A percentile compares a stretch with the other conserved stretches of the same genome.
These are phyloP conservation scores for Pseudognaphalium luteoalbum DNA, from an alignment of 129 eudicot genomes.

Conservation along the genomic window DNA sequence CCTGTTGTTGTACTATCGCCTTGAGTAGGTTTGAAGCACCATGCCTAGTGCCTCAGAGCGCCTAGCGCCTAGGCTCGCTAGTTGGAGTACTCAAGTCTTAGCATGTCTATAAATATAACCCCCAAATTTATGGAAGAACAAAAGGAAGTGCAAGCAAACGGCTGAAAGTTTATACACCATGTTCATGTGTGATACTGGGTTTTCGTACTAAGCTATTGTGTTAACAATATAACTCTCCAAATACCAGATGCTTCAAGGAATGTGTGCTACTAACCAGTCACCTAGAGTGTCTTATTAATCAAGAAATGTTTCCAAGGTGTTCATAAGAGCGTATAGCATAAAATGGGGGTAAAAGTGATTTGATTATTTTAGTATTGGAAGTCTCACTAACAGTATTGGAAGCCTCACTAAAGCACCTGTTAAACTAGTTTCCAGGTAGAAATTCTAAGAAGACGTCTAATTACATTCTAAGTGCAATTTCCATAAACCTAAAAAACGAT, in stretches of 20 bases:
- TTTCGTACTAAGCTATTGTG: background rate
- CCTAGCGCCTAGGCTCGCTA: too few relatives aligned
- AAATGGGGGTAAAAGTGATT: background rate
- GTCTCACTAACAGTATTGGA: background rate
- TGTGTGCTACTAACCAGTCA: background rate
- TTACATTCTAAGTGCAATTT: background rate
- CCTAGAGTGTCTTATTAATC: conserved; percentile 6
- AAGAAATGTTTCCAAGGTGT: background rate
- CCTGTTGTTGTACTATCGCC: too few relatives aligned
- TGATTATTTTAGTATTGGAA: background rate
- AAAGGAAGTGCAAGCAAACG: background rate
- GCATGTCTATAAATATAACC: background rate
- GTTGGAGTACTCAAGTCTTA: background rate
- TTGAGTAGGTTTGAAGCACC: too few relatives aligned
- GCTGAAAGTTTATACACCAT: background rate
- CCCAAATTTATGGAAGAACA: background rate
- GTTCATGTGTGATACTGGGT: background rate
- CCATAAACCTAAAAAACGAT: conserved; percentile 1
- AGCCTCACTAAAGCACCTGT: background rate
- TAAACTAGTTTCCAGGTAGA: background rate
- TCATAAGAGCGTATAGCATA: background rate
- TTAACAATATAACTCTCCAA: background rate
- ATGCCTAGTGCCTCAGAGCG: too few relatives aligned
- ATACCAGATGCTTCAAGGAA: background rate
- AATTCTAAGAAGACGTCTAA: background rate